phyloP scores from a whole-genome alignment of 805 yeast genomes.

The Teunomyces gatunensis region DNA sequence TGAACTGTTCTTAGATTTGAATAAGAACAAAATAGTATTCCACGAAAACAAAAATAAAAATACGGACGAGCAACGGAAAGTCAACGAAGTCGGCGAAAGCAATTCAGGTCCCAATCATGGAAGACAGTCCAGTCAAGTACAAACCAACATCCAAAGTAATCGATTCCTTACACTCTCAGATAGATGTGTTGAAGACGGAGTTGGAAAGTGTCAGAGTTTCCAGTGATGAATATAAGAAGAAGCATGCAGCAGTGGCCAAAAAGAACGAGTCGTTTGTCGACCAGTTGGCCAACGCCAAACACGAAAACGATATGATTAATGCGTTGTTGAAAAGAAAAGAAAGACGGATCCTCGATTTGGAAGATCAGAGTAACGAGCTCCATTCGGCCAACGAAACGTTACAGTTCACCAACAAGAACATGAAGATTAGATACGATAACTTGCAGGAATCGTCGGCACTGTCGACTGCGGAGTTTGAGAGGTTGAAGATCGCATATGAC shows the following conservation, averaged over 20 bases:
- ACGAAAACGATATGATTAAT: constrained; percentile 72
- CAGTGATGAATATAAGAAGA: constrained; percentile 50
- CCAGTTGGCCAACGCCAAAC: constrained; percentile 67
- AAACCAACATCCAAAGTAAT: constrained; percentile 37
- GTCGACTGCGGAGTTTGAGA: constrained; percentile 50
- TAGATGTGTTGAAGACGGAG: constrained; percentile 45
- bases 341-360: constrained; percentile 64
- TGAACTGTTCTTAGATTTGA: background rate
- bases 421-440: constrained; percentile 48
- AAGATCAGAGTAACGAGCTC: constrained; percentile 51
- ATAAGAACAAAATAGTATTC: background rate
- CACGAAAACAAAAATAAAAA: too few species aligned
- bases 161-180: constrained; percentile 51
- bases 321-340: constrained; percentile 69
- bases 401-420: constrained; percentile 47
- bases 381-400: constrained; percentile 46
- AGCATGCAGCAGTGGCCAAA: constrained; percentile 44
- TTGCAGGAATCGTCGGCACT: constrained; percentile 45
- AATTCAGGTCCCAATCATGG: constrained; percentile 9
- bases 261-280: constrained; percentile 57
- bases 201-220: constrained; percentile 37
- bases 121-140: constrained; percentile 19
- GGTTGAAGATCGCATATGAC: constrained; percentile 59
- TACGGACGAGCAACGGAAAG: too few species aligned
- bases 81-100: too few species aligned